Evolutionary conservation across 306 rosid species (phyloP), one percentile per base, ranked within the genome.

Genomic region (Rosa chinensis): DNA sequence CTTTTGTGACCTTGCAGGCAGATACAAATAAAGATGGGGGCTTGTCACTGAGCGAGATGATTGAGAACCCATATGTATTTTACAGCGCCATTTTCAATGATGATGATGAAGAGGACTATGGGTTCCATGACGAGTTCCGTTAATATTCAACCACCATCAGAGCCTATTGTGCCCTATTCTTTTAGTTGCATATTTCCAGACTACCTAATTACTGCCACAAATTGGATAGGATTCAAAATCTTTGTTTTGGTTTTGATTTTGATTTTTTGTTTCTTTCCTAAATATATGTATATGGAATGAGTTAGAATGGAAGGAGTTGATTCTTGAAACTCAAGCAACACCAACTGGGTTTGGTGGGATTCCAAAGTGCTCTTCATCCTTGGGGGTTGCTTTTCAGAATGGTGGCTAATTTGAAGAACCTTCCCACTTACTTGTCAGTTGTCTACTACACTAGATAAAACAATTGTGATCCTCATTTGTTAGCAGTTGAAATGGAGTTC

Each of bases 1-100:
- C 58, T 50, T 49, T 16, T 61, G 45, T 25, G 43, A 61, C 9
- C 70, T 88, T 84, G 76, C 92, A 93, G 99, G 98, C 99, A 9
- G 99, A 96, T 69, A 63, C 45, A n/a, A 87, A 96, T 86, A 93
- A 95, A 84, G 99, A 96, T 74, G 94, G 98, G 66, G 96, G 91
- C 42, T 91, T 95, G 40, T 85, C 89, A 48, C 82, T 91, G 97
- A 21, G 79, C 39, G 99, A 96, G 92, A 96, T 96, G 99, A 89
- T 95, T 21, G 98, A 93, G 70, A 90, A 86, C 83, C 99, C 99
- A 3, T 95, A 95, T 72, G 98, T 91, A 80, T 95, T 95, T 84
- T 95, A 95, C 80, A 90, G 97, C 56, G 97, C 98, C 73, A 91
- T 95, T 82, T 95, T 95, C 88, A 90, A 78, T 3, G 96, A 92